These are phyloP conservation scores for Backusella mclennaniae DNA, from an alignment of 192 early-diverging fungal species.

Conservation along the genomic window DNA sequence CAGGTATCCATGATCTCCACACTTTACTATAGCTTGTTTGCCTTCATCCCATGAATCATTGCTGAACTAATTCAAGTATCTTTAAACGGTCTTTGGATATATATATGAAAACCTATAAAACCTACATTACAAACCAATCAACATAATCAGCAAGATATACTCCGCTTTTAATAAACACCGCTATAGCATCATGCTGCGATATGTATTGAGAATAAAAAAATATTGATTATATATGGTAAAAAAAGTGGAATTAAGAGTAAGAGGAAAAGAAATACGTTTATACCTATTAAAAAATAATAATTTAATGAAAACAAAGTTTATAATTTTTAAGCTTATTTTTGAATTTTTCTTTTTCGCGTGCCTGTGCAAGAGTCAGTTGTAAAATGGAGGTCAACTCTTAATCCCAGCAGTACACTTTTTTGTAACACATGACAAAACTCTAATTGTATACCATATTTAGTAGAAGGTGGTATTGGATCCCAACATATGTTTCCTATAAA, in stretches of 20 bases:
- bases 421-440: slow-evolving; percentile 4
- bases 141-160: background rate
- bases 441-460: background rate
- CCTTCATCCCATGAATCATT: background rate
- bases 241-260: background rate
- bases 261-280: background rate
- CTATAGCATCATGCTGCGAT: background rate
- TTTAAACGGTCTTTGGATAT: background rate
- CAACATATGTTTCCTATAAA: background rate
- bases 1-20: background rate
- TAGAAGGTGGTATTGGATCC: background rate
- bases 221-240: background rate
- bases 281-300: background rate
- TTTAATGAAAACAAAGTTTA: slow-evolving; percentile 4
- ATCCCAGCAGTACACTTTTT: background rate
- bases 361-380: background rate
- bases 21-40: background rate
- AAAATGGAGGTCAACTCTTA: background rate
- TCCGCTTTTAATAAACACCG: background rate
- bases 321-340: background rate
- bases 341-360: background rate
- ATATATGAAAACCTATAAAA: background rate
- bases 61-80: background rate
- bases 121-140: background rate
- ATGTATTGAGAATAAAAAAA: background rate